Evolutionary conservation across 495 filamentous ascomycete genomes (phyloP).

Genomic region (Aspergillus diversus): DNA sequence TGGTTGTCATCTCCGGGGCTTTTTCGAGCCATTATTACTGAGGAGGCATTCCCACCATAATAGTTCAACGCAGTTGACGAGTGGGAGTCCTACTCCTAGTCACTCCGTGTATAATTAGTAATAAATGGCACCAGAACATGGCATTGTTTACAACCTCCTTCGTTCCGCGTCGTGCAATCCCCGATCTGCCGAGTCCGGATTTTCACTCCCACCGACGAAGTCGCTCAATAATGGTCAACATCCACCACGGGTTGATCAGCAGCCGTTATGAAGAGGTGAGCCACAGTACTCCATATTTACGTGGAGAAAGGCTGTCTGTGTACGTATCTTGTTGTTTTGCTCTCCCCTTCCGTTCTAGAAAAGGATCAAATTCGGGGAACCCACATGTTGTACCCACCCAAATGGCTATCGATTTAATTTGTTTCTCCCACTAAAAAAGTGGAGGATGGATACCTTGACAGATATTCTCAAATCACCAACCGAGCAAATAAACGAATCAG

Average conservation of each 20-base stretch:
- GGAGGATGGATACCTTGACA: too few species aligned
- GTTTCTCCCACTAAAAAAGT: conserved; percentile 5
- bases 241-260: conserved; percentile 16
- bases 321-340: too few species aligned
- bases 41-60: too few species aligned
- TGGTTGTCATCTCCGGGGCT: conserved; percentile 25
- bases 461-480: background rate
- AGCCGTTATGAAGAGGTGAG: background rate
- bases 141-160: background rate
- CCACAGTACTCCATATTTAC: background rate
- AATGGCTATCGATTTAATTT: background rate
- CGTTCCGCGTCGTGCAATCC: background rate
- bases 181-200: background rate
- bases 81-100: background rate
- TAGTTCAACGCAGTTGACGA: background rate
- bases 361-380: conserved; percentile 4
- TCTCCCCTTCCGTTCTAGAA: background rate
- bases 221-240: background rate
- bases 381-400: background rate
- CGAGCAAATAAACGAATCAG: background rate
- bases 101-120: too few species aligned
- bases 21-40: conserved; percentile 17
- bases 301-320: too few species aligned
- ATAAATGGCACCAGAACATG: background rate
- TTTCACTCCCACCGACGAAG: background rate